Conservation (phyloP, 768 basidiomycete genomes). For the Russula ochroleuca region DNA sequence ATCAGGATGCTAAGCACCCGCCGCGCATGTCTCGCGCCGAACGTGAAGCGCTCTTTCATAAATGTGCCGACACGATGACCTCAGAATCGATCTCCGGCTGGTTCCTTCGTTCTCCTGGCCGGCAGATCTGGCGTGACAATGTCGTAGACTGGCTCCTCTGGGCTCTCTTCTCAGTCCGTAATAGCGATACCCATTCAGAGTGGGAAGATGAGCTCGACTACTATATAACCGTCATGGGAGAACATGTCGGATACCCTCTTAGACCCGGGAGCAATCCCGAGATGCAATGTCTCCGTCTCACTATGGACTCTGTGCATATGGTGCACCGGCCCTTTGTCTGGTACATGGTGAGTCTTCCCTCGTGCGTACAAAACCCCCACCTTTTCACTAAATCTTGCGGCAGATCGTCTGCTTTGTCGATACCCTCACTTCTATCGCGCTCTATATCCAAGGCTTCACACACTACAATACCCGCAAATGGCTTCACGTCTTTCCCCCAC, state of each 20-base stretch:
- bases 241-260: conserved; percentile 39
- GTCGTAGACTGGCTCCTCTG: conserved; percentile 60
- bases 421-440: conserved; percentile 38
- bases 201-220: conserved; percentile 50
- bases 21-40: conserved; percentile 40
- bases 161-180: conserved; percentile 51
- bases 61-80: conserved; percentile 36
- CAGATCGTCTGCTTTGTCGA: conserved; percentile 56
- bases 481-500: conserved; percentile 50
- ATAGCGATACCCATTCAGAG: conserved; percentile 33
- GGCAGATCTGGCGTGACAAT: conserved; percentile 43
- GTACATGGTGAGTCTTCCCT: conserved; percentile 46
- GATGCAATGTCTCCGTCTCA: conserved; percentile 46
- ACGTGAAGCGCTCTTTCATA: conserved; percentile 47
- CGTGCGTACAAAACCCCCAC: neutral
- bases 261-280: conserved; percentile 39
- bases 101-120: conserved; percentile 41
- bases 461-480: conserved; percentile 44
- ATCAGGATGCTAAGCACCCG: conserved; percentile 35
- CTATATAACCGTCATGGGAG: conserved; percentile 44
- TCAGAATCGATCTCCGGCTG: conserved; percentile 45
- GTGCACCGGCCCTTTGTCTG: conserved; percentile 59
- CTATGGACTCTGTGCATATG: conserved; percentile 53
- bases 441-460: conserved; percentile 46
- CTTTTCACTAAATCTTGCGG: neutral